Percentiles rank a stretch among this genome's conserved stretches.
Evolutionary conservation across 805 yeast genomes (phyloP).

Genomic region (Yarrowia divulgata): DNA sequence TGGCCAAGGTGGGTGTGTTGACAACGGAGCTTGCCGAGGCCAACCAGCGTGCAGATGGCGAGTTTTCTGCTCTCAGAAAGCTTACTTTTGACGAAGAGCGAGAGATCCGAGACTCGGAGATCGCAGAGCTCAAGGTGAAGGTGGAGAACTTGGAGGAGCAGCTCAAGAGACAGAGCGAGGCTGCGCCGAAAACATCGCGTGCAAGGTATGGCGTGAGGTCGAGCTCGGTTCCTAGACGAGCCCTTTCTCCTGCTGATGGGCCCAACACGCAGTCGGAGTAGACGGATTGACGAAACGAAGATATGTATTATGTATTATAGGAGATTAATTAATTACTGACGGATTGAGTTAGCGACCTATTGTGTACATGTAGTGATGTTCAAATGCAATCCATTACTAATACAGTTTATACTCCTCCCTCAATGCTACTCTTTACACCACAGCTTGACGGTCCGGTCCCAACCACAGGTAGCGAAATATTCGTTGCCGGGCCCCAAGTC

Average conservation of each 20-base stretch:
- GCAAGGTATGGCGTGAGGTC: conserved; percentile 45
- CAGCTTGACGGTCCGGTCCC: conserved; percentile 81
- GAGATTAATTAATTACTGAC: conserved; percentile 17
- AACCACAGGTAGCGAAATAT: conserved; percentile 69
- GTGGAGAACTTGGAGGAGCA: conserved; percentile 49
- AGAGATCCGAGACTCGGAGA: conserved; percentile 45
- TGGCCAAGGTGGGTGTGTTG: conserved; percentile 47
- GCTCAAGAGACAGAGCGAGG: conserved; percentile 44
- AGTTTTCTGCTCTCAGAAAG: conserved; percentile 45
- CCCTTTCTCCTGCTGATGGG: conserved; percentile 40
- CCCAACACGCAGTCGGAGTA: conserved; percentile 32
- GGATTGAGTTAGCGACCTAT: not conserved
- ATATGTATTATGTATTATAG: conserved; percentile 23
- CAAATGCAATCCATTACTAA: conserved; percentile 14
- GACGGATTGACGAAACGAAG: not conserved
- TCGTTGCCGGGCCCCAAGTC: conserved; percentile 59
- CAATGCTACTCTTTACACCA: conserved; percentile 54
- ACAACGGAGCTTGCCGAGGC: conserved; percentile 44
- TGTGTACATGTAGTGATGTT: too few species aligned
- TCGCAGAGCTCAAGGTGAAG: conserved; percentile 46
- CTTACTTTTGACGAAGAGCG: conserved; percentile 49
- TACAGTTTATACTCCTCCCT: not conserved
- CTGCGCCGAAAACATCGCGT: conserved; percentile 42
- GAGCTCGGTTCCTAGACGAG: conserved; percentile 45
- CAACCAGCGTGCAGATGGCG: conserved; percentile 45